A percentile compares a stretch with the other conserved stretches of the same genome.
phyloP scores from a whole-genome alignment of 106 monocot species.

The Xerophyta viscosa region DNA sequence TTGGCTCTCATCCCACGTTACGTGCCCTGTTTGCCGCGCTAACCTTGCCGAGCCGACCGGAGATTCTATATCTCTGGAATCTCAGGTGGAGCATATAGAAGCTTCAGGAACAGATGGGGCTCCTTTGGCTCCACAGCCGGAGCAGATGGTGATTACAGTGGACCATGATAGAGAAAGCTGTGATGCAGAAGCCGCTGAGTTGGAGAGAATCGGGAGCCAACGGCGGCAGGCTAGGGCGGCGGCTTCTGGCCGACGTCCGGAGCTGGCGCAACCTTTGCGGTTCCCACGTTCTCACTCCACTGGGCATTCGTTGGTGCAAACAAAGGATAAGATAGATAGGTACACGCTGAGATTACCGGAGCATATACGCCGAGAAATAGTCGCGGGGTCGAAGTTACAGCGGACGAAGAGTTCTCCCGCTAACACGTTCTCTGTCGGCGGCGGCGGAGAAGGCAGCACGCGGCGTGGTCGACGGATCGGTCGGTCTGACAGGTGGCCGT shows the following conservation, averaged over 20 bases:
- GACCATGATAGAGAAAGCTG: no score
- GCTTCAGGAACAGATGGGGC: no score
- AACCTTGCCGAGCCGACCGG: conserved; percentile 21
- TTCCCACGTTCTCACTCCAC: conserved; percentile 58
- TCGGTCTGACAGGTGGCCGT: conserved; percentile 46
- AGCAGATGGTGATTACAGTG: no score
- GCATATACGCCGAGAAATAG: conserved; percentile 37
- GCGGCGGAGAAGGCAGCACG: conserved; percentile 22
- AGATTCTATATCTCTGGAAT: no score
- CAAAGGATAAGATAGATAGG: conserved; percentile 40
- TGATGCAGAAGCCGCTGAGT: conserved; percentile 6
- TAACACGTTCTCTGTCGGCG: conserved; percentile 4
- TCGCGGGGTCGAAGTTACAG: conserved; percentile 27
- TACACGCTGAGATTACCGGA: conserved; percentile 79
- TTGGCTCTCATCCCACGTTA: conserved; percentile 78
- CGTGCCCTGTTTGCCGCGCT: conserved; percentile 89
- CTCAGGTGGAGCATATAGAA: no score
- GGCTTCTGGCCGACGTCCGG: no score
- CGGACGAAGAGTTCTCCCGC: conserved; percentile 26
- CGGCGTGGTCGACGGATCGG: conserved; percentile 24
- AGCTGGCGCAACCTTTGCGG: no score
- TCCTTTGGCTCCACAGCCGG: no score
- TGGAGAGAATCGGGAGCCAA: conserved; percentile 27
- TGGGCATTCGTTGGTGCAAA: conserved; percentile 41
- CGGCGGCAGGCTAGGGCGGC: conserved; percentile 16